A percentile compares a stretch with the other conserved stretches of the same genome.
phyloP scores from a whole-genome alignment of 2,329 filamentous ascomycete genomes.

The Fulvia fulva region DNA sequence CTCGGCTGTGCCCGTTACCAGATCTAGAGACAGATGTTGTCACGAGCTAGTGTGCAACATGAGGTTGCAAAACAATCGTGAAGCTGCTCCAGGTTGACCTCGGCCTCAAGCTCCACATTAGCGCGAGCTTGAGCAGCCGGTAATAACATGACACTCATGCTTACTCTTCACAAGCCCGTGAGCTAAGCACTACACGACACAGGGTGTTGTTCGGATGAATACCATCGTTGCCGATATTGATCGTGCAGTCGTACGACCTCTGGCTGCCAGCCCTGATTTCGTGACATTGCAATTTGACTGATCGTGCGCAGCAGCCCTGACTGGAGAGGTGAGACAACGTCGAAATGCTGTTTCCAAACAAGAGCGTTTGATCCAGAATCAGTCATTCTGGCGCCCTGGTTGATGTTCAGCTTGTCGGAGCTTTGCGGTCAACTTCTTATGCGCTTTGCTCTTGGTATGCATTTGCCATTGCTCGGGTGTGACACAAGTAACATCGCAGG shows the following conservation, averaged over 20 bases:
- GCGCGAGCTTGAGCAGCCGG: neutral
- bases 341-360: too few relatives aligned
- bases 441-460: conserved; percentile 54
- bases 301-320: too few relatives aligned
- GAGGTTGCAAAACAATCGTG: neutral
- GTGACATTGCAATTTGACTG: too few relatives aligned
- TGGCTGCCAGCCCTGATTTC: too few relatives aligned
- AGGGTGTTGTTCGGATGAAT: neutral
- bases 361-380: neutral
- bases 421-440: conserved; percentile 40
- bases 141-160: neutral
- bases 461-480: conserved; percentile 55
- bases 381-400: neutral
- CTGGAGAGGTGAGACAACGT: too few relatives aligned
- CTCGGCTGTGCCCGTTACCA: neutral
- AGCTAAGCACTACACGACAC: neutral
- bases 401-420: neutral
- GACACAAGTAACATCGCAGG: conserved; percentile 59
- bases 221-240: neutral
- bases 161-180: neutral
- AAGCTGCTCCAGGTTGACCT: neutral
- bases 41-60: neutral
- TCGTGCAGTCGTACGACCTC: too few relatives aligned
- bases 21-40: too few relatives aligned
- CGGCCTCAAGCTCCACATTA: neutral